Evolutionary conservation across 169 alveolate species (phyloP).

Genomic region (Amoebophrya sp.): DNA sequence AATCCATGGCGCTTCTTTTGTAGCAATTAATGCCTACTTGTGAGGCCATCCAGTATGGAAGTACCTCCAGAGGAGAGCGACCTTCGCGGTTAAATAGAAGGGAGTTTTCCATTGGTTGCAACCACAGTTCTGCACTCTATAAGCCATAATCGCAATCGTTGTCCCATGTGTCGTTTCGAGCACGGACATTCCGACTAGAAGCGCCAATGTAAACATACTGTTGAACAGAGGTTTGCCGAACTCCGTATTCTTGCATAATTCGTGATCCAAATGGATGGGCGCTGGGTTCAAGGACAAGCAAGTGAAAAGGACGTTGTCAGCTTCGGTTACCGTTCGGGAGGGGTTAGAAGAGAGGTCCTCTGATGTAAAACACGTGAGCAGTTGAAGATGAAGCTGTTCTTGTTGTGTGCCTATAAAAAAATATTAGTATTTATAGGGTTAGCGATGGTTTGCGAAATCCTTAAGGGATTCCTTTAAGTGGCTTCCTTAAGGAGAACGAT

Average conservation of each 20-base stretch:
- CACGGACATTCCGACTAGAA: slow-evolving; percentile 46
- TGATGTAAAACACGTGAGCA: not conserved
- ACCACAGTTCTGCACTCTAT: slow-evolving; percentile 10
- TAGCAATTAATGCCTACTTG: no score
- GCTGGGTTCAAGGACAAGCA: slow-evolving; percentile 45
- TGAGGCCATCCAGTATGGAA: no score
- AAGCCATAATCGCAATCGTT: slow-evolving; percentile 41
- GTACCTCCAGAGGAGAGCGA: no score
- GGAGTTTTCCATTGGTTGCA: no score
- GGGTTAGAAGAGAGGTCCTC: no score
- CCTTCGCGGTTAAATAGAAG: no score
- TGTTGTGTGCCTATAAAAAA: not conserved
- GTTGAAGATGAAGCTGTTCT: not conserved
- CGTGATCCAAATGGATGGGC: slow-evolving; percentile 39
- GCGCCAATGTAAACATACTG: slow-evolving; percentile 43
- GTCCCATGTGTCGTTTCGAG: slow-evolving; percentile 47
- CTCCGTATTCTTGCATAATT: slow-evolving; percentile 26
- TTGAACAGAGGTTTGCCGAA: slow-evolving; percentile 44
- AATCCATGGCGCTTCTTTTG: no score
- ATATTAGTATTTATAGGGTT: no score
- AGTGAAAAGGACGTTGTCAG: slow-evolving; percentile 42
- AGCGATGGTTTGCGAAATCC: no score
- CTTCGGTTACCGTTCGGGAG: slow-evolving; percentile 29
- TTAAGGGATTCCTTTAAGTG: not conserved
- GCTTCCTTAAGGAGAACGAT: not conserved